Evolutionary conservation across 495 filamentous ascomycete genomes (phyloP).

Genomic region (Elaphomyces granulatus): DNA sequence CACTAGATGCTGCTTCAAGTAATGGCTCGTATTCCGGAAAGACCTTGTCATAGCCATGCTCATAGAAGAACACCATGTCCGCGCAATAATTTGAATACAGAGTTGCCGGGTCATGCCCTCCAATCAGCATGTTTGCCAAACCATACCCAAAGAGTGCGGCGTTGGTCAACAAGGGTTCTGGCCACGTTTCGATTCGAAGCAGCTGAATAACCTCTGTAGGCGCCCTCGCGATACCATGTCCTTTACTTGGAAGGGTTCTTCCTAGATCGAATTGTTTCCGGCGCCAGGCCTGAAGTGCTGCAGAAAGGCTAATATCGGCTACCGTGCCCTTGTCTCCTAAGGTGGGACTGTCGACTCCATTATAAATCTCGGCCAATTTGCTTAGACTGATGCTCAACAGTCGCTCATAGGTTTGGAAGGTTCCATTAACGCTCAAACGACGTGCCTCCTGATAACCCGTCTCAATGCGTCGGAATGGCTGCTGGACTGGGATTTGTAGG

Average conservation of each 20-base stretch:
- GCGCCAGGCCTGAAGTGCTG: constrained; percentile 12
- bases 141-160: constrained; percentile 17
- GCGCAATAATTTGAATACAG: constrained; percentile 17
- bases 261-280: constrained; percentile 8
- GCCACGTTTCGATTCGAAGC: constrained; percentile 11
- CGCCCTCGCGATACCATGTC: constrained; percentile 10
- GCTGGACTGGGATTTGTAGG: too few species aligned
- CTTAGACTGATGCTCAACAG: too few species aligned
- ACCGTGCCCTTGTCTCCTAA: too few species aligned
- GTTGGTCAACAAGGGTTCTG: constrained; percentile 15
- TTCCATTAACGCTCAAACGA: too few species aligned
- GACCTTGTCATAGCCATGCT: constrained; percentile 19
- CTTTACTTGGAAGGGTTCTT: constrained; percentile 15
- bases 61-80: constrained; percentile 21
- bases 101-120: constrained; percentile 13
- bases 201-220: constrained; percentile 8
- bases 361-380: too few species aligned
- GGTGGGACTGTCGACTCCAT: too few species aligned
- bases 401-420: too few species aligned
- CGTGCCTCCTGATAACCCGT: too few species aligned
- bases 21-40: constrained; percentile 15
- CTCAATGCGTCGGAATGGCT: too few species aligned
- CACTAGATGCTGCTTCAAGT: constrained; percentile 6
- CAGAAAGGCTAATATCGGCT: too few species aligned
- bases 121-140: constrained; percentile 12